Percentiles rank a stretch among this genome's conserved stretches.
Evolutionary conservation across 2,329 filamentous ascomycete genomes (phyloP).

Genomic region (Neofusicoccum ribis): DNA sequence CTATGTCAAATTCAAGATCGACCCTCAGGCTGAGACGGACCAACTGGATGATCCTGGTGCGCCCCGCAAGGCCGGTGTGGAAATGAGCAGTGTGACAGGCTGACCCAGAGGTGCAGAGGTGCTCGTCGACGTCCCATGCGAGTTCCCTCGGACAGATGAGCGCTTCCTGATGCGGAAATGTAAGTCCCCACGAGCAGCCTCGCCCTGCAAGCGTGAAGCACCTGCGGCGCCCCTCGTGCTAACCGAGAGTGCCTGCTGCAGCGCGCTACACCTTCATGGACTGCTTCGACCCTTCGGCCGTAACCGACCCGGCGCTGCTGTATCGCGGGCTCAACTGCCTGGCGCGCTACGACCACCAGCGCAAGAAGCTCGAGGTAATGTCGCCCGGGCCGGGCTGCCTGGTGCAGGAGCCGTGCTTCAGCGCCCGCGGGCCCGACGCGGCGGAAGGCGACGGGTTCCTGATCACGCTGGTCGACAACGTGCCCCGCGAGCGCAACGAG

Average conservation of each 20-base stretch:
- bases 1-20: slow-evolving; percentile 28
- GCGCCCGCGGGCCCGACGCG: not conserved
- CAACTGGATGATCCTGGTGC: not conserved
- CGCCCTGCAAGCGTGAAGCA: not conserved
- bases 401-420: slow-evolving; percentile 4
- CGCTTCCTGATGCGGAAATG: slow-evolving; percentile 31
- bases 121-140: slow-evolving; percentile 39
- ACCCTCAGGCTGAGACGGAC: slow-evolving; percentile 23
- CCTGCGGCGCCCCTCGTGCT: not conserved
- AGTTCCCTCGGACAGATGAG: slow-evolving; percentile 54
- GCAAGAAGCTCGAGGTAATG: not conserved
- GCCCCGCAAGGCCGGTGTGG: not conserved
- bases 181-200: not conserved
- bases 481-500: not conserved
- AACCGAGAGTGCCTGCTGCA: not conserved
- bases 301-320: not conserved
- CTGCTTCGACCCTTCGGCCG: not conserved
- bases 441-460: slow-evolving; percentile 8
- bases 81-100: not conserved
- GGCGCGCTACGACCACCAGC: not conserved
- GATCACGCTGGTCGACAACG: not conserved
- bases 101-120: slow-evolving; percentile 22
- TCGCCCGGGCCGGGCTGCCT: not conserved
- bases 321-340: slow-evolving; percentile 1
- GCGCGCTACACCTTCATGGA: slow-evolving; percentile 8